Evolutionary conservation across 352 stramenopile species (phyloP).

Genomic region (Hyaloperonospora arabidopsidis): DNA sequence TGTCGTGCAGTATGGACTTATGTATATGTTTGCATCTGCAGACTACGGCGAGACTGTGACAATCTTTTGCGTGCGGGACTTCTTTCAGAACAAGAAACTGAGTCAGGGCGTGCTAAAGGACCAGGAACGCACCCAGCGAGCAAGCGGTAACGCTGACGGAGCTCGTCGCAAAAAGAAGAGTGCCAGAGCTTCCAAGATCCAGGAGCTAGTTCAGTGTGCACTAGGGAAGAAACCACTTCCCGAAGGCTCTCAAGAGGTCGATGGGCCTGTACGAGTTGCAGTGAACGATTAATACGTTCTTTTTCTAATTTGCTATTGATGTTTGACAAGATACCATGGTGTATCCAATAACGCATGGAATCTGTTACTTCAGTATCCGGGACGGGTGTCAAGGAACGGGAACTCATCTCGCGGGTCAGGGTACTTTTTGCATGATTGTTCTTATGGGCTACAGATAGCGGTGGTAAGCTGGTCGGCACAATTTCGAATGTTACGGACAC

Average conservation of each 20-base stretch:
- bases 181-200: conserved; percentile 22
- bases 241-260: conserved; percentile 9
- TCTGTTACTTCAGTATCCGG: too few species aligned
- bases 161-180: conserved; percentile 29
- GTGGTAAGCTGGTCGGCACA: too few species aligned
- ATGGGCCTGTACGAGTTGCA: not conserved
- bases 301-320: too few species aligned
- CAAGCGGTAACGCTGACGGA: conserved; percentile 32
- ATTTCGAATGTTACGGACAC: too few species aligned
- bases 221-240: conserved; percentile 29
- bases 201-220: conserved; percentile 36
- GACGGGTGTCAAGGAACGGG: too few species aligned
- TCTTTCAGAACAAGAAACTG: conserved; percentile 63
- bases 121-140: conserved; percentile 50
- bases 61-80: conserved; percentile 66
- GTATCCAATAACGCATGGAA: too few species aligned
- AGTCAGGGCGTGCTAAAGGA: conserved; percentile 71
- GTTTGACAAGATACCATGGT: too few species aligned
- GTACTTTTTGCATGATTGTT: too few species aligned
- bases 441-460: too few species aligned
- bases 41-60: conserved; percentile 76
- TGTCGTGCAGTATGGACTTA: not conserved
- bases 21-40: conserved; percentile 7
- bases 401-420: too few species aligned
- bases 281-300: too few species aligned